Conservation (phyloP, 345 rosid species). For the Ailanthus altissimus region DNA sequence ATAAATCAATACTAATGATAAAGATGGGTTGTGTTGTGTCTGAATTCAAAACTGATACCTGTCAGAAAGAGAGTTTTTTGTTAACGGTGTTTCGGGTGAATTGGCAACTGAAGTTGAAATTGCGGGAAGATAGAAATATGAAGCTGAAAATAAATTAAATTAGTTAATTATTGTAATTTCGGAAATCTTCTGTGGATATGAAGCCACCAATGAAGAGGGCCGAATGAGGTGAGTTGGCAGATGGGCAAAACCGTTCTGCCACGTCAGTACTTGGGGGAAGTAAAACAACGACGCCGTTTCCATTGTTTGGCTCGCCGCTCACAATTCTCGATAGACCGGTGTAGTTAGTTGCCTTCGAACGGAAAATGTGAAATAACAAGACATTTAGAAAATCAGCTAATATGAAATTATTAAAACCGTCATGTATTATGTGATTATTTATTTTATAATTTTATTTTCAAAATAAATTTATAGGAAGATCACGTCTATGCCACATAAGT, state of each 20-base stretch:
- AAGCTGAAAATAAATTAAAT: not conserved
- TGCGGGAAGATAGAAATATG: not conserved
- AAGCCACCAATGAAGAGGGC: slow-evolving; percentile 2
- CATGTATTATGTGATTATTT: no score
- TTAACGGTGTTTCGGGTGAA: not conserved
- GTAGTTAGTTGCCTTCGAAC: no score
- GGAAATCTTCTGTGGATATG: slow-evolving; percentile 16
- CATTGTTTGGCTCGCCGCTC: no score
- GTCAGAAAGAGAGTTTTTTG: not conserved
- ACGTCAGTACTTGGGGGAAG: not conserved
- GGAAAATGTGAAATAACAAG: no score
- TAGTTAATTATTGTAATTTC: not conserved
- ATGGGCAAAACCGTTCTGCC: not conserved
- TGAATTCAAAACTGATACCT: not conserved
- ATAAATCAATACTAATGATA: not conserved
- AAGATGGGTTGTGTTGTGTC: not conserved
- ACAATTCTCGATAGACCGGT: no score
- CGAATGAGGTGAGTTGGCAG: not conserved
- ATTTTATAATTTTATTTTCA: no score
- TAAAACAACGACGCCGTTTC: not conserved
- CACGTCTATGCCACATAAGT: no score
- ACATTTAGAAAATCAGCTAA: no score
- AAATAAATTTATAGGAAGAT: no score
- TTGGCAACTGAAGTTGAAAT: not conserved
- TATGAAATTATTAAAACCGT: no score